Percentiles rank a stretch among this genome's conserved stretches.
These are phyloP conservation scores for Neoboletus subvelutipes DNA, from an alignment of 768 basidiomycete genomes.

Conservation along the genomic window DNA sequence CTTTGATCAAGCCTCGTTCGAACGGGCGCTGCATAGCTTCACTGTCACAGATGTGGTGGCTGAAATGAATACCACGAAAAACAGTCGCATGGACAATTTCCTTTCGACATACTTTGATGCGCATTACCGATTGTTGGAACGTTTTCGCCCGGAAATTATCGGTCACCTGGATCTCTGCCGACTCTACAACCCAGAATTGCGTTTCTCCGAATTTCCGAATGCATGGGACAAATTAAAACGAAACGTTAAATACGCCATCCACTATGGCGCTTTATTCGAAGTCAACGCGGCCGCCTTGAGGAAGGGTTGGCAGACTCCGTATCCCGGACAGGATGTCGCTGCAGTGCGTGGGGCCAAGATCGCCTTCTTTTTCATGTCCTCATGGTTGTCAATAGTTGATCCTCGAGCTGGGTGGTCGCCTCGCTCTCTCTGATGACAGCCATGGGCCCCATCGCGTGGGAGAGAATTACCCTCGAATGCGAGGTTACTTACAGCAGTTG, in stretches of 20 bases:
- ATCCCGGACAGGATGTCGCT: conserved; percentile 78
- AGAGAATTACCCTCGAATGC: conserved; percentile 71
- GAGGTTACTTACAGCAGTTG: conserved; percentile 60
- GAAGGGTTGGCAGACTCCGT: conserved; percentile 85
- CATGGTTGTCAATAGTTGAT: conserved; percentile 56
- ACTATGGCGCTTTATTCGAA: conserved; percentile 92
- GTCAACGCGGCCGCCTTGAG: conserved; percentile 89
- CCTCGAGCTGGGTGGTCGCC: conserved; percentile 61
- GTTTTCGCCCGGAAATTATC: conserved; percentile 82
- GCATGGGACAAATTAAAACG: conserved; percentile 68
- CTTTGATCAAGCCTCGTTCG: conserved; percentile 76
- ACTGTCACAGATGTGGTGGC: conserved; percentile 31
- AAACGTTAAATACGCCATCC: conserved; percentile 70
- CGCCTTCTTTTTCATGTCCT: conserved; percentile 9
- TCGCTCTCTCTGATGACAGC: conserved; percentile 93
- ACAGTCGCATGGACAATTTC: conserved; percentile 43
- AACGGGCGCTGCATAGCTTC: conserved; percentile 52
- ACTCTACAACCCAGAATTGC: conserved; percentile 68
- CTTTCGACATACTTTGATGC: conserved; percentile 80
- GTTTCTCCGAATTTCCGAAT: conserved; percentile 52
- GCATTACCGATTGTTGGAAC: conserved; percentile 68
- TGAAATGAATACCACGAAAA: conserved; percentile 23
- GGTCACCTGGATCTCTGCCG: conserved; percentile 94
- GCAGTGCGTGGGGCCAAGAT: conserved; percentile 50
- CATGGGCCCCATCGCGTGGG: conserved; percentile 90